Evolutionary conservation across 345 rosid species (phyloP), one percentile per base, ranked within the genome.

Genomic region (Theobroma cacao): DNA sequence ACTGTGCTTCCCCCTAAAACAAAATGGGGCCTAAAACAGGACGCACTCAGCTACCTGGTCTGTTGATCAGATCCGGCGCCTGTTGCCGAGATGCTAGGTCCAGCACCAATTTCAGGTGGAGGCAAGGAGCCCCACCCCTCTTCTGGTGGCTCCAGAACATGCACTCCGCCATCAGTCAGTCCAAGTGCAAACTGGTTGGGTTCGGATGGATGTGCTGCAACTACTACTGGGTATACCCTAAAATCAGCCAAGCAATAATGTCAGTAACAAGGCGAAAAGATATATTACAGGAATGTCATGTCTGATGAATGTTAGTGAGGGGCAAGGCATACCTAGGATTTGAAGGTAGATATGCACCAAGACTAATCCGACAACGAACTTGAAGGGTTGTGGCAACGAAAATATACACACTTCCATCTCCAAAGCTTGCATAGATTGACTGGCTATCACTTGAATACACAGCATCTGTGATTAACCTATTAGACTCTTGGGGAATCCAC

Each of bases 381-480:
- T 79, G 84, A 69, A 86, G 66, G 18, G 86, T 79, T 17, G 80
- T 56, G 30, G 88, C 83, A 26, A 83, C 74, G 60, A 86, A 71
- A 73, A 86, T 79, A 60, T 66, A 62, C 58, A 86, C 86, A 71
- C 80, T 83, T 77, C 85, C 86, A 71, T 83, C 88, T 17, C 81
- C 86, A 72, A 86, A 81, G 78, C 85, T 78, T 59, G 78, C 82
- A 38, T 75, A 83, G 47, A 86, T 83, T 38, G 83, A 83, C 82
- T 79, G 85, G 80, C 88, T 81, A 83, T 86, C 88, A 59, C 86
- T 81, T 64, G 88, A 83, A 75, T 84, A 86, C 33, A 83, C 85
- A 75, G 85, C 88, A 83, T 86, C 83, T 22, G 84, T 81, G 52
- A 81, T 83, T 22, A 83, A 75, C 50, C 85, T 81, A 79, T 77